These are phyloP conservation scores for Penicillium sp. DNA, from an alignment of 2,329 filamentous ascomycete genomes.

Conservation along the genomic window DNA sequence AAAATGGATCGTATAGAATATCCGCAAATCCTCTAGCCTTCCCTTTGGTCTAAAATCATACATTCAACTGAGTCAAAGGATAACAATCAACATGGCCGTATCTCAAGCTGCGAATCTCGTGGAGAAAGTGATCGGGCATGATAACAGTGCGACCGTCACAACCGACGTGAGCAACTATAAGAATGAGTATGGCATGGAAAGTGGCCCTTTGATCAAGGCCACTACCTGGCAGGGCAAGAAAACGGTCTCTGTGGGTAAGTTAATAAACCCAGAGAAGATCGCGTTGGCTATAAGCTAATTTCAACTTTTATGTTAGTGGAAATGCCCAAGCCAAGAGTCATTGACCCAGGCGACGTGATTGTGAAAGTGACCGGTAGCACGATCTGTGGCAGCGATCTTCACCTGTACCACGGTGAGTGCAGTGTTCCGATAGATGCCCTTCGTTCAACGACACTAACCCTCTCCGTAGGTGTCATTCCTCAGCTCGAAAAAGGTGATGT, in stretches of 20 bases:
- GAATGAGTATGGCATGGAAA: slow-evolving; percentile 55
- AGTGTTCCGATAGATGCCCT: not conserved
- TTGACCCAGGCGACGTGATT: slow-evolving; percentile 76
- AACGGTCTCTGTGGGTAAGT: slow-evolving; percentile 64
- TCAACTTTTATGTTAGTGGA: slow-evolving; percentile 50
- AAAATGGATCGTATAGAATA: not conserved
- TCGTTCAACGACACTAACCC: not conserved
- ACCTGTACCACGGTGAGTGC: slow-evolving; percentile 46
- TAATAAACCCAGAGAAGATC: not conserved
- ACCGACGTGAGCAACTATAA: slow-evolving; percentile 72
- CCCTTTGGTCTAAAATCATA: not conserved
- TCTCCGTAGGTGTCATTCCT: slow-evolving; percentile 48
- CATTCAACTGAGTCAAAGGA: not conserved
- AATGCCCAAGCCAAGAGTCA: slow-evolving; percentile 67
- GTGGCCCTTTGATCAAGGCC: slow-evolving; percentile 71
- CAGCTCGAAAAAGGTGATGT: slow-evolving; percentile 67
- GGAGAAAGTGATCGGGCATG: slow-evolving; percentile 70
- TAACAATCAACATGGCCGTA: not conserved
- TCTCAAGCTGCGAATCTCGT: slow-evolving; percentile 61
- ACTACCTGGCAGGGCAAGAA: slow-evolving; percentile 83
- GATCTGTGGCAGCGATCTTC: slow-evolving; percentile 63
- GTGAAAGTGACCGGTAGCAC: slow-evolving; percentile 71
- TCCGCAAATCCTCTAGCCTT: not conserved
- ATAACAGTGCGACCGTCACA: slow-evolving; percentile 61
- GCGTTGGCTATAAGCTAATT: not conserved